These are phyloP conservation scores for Rhizopus arrhizus DNA, from an alignment of 371 early-diverging fungal species.

Conservation along the genomic window DNA sequence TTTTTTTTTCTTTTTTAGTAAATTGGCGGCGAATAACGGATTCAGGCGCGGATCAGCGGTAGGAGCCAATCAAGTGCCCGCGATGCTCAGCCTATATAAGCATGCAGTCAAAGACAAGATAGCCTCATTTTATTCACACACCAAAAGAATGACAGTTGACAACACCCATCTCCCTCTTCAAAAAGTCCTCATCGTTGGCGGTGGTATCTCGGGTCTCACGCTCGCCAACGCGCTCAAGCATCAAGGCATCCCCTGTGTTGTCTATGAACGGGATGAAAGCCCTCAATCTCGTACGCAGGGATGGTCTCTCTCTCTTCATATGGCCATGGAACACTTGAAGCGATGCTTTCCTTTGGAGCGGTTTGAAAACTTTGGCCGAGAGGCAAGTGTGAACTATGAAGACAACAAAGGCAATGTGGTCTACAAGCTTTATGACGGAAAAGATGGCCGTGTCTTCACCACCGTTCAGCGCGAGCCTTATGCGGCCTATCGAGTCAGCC, in stretches of 20 bases:
- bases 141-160: not conserved
- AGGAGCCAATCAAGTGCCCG: no score
- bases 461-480: not conserved
- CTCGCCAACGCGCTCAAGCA: constrained; percentile 33
- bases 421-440: constrained; percentile 10
- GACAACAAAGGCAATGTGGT: constrained; percentile 3
- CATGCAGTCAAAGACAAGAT: not conserved
- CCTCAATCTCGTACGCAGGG: constrained; percentile 29
- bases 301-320: constrained; percentile 30
- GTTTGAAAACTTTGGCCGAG: constrained; percentile 11
- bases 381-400: constrained; percentile 12
- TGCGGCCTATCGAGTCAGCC: constrained; percentile 16
- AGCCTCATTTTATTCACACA: not conserved
- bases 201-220: constrained; percentile 41
- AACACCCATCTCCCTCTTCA: not conserved
- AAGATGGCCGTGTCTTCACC: constrained; percentile 1
- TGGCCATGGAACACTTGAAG: constrained; percentile 16
- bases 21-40: no score
- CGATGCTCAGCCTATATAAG: no score
- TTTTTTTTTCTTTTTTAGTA: no score
- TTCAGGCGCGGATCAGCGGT: no score
- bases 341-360: constrained; percentile 9
- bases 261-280: constrained; percentile 37
- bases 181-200: constrained; percentile 39
- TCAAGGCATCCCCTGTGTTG: constrained; percentile 26